Evolutionary conservation across 129 eudicot species (phyloP).

Genomic region (Logfia minima): DNA sequence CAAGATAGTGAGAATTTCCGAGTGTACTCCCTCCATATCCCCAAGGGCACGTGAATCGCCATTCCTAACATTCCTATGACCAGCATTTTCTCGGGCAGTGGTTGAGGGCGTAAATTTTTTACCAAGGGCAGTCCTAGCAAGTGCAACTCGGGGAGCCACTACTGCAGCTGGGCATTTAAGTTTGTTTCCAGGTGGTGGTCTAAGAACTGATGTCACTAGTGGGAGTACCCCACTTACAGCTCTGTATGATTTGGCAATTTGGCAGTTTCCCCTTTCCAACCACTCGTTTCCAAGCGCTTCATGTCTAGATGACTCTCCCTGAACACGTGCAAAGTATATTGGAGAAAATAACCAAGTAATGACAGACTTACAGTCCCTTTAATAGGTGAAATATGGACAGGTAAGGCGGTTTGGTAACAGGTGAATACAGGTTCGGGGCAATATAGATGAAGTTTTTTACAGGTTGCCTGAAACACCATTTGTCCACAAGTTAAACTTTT

Average conservation of each 20-base stretch:
- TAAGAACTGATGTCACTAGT: slow-evolving; percentile 60
- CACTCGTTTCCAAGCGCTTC: slow-evolving; percentile 72
- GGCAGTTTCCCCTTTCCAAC: slow-evolving; percentile 75
- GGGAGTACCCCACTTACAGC: slow-evolving; percentile 71
- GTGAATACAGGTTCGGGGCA: too few relatives aligned
- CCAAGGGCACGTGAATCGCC: slow-evolving; percentile 74
- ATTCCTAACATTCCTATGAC: slow-evolving; percentile 68
- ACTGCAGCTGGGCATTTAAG: slow-evolving; percentile 72
- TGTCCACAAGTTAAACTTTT: too few relatives aligned
- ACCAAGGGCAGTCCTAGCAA: slow-evolving; percentile 74
- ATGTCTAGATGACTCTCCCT: slow-evolving; percentile 51
- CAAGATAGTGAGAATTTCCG: slow-evolving; percentile 68
- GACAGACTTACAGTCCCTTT: too few relatives aligned
- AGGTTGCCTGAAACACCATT: too few relatives aligned
- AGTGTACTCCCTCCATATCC: slow-evolving; percentile 85
- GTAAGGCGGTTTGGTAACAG: too few relatives aligned
- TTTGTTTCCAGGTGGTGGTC: slow-evolving; percentile 74
- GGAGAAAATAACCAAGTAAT: background rate
- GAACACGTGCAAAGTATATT: slow-evolving; percentile 10
- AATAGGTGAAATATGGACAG: too few relatives aligned
- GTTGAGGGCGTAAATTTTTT: slow-evolving; percentile 71
- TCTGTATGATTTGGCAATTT: slow-evolving; percentile 81
- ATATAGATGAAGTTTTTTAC: too few relatives aligned
- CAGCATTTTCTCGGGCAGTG: slow-evolving; percentile 67
- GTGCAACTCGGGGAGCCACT: slow-evolving; percentile 86